These are phyloP conservation scores for Lasiodiplodia sp. DNA, from an alignment of 2,329 filamentous ascomycete genomes.

Conservation along the genomic window DNA sequence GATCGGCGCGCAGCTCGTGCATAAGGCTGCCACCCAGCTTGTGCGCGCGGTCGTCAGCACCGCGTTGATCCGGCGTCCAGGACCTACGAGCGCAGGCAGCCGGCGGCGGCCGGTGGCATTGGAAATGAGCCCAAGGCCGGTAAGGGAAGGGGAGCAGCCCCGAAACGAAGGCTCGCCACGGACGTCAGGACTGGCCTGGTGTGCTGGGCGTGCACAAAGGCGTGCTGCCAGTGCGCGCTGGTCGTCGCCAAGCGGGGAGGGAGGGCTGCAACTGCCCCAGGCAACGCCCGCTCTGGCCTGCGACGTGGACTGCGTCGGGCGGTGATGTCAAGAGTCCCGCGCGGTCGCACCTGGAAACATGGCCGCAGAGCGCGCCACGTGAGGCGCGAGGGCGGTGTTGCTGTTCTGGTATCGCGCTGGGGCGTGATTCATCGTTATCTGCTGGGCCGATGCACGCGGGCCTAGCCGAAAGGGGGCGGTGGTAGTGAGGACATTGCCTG, in stretches of 20 bases:
- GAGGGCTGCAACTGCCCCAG: conserved; percentile 17
- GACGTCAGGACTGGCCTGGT: background rate
- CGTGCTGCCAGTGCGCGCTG: conserved; percentile 6
- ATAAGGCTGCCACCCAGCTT: conserved; percentile 21
- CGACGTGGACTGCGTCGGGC: conserved; percentile 27
- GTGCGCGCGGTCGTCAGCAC: conserved; percentile 25
- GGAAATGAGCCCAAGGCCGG: conserved; percentile 16
- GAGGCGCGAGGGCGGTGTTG: conserved; percentile 9
- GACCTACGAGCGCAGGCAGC: background rate
- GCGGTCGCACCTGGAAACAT: conserved; percentile 18
- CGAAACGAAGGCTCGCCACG: conserved; percentile 25
- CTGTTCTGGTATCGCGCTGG: conserved; percentile 9
- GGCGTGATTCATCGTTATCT: conserved; percentile 29
- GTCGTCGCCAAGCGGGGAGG: conserved; percentile 20
- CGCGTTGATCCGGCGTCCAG: conserved; percentile 24
- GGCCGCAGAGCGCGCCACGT: conserved; percentile 21
- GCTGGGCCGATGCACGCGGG: conserved; percentile 12
- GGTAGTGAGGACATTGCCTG: conserved; percentile 26
- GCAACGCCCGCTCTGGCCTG: conserved; percentile 18
- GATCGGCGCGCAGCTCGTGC: conserved; percentile 24
- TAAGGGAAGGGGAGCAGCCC: conserved; percentile 14
- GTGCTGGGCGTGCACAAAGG: conserved; percentile 23
- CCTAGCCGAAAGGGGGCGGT: conserved; percentile 28
- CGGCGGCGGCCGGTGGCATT: conserved; percentile 17
- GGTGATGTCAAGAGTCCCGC: conserved; percentile 19